Conservation (phyloP, 768 basidiomycete species). For the Scleroderma bovista region DNA sequence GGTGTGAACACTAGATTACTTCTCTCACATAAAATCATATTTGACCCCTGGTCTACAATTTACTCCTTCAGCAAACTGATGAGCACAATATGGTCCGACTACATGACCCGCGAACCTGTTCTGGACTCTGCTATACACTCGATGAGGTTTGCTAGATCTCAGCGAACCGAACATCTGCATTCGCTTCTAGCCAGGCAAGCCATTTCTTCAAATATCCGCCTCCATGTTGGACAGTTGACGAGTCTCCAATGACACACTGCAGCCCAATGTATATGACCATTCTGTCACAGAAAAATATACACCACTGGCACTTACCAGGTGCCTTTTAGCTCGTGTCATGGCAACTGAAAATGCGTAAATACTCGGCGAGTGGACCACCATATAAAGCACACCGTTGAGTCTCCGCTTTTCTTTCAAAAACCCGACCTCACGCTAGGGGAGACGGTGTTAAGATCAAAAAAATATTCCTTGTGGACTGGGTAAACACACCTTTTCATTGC, state of each 20-base stretch:
- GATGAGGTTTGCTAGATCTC: constrained; percentile 37
- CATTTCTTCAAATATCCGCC: constrained; percentile 81
- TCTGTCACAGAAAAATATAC: not conserved
- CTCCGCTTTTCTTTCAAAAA: constrained; percentile 91
- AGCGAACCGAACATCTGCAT: constrained; percentile 88
- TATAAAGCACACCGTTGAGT: constrained; percentile 63
- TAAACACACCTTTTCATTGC: constrained; percentile 67
- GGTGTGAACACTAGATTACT: too few relatives aligned
- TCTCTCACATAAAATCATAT: too few relatives aligned
- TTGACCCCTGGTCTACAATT: too few relatives aligned
- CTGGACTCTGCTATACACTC: not conserved
- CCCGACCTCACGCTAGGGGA: constrained; percentile 73
- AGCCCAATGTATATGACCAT: not conserved
- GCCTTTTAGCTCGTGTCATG: constrained; percentile 88
- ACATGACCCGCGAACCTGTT: too few relatives aligned
- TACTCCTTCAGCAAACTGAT: too few relatives aligned
- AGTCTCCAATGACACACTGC: constrained; percentile 92
- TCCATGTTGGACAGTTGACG: constrained; percentile 83
- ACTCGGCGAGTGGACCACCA: not conserved
- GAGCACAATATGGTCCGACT: too few relatives aligned
- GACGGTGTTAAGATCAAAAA: not conserved
- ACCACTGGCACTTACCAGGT: constrained; percentile 59
- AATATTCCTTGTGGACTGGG: not conserved
- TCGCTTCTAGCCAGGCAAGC: constrained; percentile 84
- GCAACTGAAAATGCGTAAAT: constrained; percentile 48